phyloP scores from a whole-genome alignment of 768 basidiomycete species.

The Pleurotus cornucopiae region DNA sequence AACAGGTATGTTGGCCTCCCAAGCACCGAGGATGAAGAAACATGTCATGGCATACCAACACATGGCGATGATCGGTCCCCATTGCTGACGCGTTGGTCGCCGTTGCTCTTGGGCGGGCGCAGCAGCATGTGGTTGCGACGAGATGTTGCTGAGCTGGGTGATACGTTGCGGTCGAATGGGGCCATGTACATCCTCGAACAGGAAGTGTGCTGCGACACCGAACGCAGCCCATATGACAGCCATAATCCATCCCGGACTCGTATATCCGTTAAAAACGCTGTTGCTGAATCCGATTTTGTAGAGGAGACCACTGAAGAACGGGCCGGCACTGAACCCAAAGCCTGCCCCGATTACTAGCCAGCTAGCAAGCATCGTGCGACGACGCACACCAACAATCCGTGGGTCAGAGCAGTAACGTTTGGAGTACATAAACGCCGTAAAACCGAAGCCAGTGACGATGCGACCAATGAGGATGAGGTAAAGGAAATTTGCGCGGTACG shows the following conservation, averaged over 20 bases:
- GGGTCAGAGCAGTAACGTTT: constrained; percentile 71
- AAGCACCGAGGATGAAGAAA: constrained; percentile 55
- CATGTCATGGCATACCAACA: constrained; percentile 60
- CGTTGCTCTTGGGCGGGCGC: constrained; percentile 9
- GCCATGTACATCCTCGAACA: constrained; percentile 35
- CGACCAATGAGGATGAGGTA: constrained; percentile 71
- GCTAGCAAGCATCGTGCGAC: constrained; percentile 57
- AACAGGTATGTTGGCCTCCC: constrained; percentile 56
- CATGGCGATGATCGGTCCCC: constrained; percentile 47
- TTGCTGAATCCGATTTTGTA: constrained; percentile 58
- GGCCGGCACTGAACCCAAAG: constrained; percentile 57
- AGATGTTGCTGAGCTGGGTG: constrained; percentile 1
- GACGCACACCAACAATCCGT: constrained; percentile 60
- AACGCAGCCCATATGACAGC: constrained; percentile 49
- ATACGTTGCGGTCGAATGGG: not conserved
- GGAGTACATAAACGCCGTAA: constrained; percentile 62
- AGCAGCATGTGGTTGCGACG: constrained; percentile 23
- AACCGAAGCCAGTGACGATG: constrained; percentile 58
- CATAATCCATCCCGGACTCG: constrained; percentile 67
- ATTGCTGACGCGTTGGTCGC: constrained; percentile 24
- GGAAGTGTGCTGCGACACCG: constrained; percentile 32
- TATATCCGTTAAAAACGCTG: constrained; percentile 61
- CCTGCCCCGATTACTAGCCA: constrained; percentile 64
- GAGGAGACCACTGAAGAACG: constrained; percentile 58
- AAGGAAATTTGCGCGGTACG: constrained; percentile 54